Percentiles rank a stretch among this genome's conserved stretches.
Evolutionary conservation across 2,329 filamentous ascomycete species (phyloP).

Genomic region (Colletotrichum phormii): DNA sequence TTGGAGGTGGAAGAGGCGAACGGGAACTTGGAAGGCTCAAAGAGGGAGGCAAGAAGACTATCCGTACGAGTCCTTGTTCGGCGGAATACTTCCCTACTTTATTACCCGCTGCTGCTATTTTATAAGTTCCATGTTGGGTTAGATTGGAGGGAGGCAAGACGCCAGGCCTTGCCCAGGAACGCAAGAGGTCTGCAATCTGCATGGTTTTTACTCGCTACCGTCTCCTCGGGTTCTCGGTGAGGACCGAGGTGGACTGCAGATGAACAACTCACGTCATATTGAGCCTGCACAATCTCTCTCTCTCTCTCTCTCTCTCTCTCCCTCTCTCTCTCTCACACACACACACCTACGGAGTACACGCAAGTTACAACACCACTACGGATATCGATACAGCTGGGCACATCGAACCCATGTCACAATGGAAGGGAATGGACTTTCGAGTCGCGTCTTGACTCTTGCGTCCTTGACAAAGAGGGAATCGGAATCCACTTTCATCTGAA

Average conservation of each 20-base stretch:
- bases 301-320: no score
- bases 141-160: constrained; percentile 17
- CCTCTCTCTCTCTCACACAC: no score
- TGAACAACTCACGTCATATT: constrained; percentile 35
- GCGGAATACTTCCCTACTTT: no score
- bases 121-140: constrained; percentile 13
- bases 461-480: neutral
- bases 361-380: neutral
- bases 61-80: neutral
- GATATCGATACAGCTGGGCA: neutral
- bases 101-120: neutral
- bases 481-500: constrained; percentile 23
- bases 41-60: neutral
- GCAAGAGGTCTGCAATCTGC: constrained; percentile 42
- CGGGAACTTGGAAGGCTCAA: neutral
- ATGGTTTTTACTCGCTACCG: constrained; percentile 34
- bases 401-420: neutral
- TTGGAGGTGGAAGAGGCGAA: neutral
- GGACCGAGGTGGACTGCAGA: constrained; percentile 36
- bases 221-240: constrained; percentile 40
- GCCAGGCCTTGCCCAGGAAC: neutral
- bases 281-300: neutral
- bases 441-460: neutral
- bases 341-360: no score
- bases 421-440: neutral